Percentiles rank a stretch among this genome's conserved stretches.
phyloP scores from a whole-genome alignment of 2,329 filamentous ascomycete genomes.

The Epichloe gansuensis region DNA sequence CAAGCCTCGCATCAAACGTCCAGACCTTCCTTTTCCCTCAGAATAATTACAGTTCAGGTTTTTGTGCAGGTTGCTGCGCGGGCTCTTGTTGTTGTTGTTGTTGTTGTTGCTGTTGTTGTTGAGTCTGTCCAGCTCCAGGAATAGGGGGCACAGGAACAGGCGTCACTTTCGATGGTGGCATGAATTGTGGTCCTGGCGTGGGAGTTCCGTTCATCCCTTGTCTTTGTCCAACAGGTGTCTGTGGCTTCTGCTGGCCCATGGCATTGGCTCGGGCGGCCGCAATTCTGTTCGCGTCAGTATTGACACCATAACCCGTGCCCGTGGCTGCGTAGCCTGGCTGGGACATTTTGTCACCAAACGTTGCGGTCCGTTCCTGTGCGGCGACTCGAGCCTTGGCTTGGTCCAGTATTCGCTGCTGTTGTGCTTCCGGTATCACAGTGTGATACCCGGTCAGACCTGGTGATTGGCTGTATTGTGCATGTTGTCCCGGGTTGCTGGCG shows the following conservation, averaged over 20 bases:
- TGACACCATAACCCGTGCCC: constrained; percentile 23
- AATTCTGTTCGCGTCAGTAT: constrained; percentile 18
- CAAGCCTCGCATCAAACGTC: background rate
- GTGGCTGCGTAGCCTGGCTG: constrained; percentile 31
- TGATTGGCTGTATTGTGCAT: constrained; percentile 20
- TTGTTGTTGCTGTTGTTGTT: constrained; percentile 14
- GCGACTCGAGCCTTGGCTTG: constrained; percentile 36
- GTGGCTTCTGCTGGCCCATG: constrained; percentile 23
- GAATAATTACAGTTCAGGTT: background rate
- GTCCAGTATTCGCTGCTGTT: constrained; percentile 37
- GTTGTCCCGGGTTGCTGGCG: constrained; percentile 19
- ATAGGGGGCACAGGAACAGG: constrained; percentile 32
- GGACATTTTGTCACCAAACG: constrained; percentile 31
- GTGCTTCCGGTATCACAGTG: constrained; percentile 35
- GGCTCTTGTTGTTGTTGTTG: constrained; percentile 13
- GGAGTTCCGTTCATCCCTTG: constrained; percentile 23
- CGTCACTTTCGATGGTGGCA: constrained; percentile 29
- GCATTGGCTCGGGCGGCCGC: constrained; percentile 24
- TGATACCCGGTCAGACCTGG: constrained; percentile 32
- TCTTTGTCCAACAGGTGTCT: constrained; percentile 20
- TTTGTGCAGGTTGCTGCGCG: constrained; percentile 1
- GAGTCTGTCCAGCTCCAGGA: constrained; percentile 21
- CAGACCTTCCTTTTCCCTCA: background rate
- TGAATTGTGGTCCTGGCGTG: constrained; percentile 18
- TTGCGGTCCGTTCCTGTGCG: constrained; percentile 29